Evolutionary conservation across 768 basidiomycete species (phyloP).

Genomic region (Russula dissimulans): DNA sequence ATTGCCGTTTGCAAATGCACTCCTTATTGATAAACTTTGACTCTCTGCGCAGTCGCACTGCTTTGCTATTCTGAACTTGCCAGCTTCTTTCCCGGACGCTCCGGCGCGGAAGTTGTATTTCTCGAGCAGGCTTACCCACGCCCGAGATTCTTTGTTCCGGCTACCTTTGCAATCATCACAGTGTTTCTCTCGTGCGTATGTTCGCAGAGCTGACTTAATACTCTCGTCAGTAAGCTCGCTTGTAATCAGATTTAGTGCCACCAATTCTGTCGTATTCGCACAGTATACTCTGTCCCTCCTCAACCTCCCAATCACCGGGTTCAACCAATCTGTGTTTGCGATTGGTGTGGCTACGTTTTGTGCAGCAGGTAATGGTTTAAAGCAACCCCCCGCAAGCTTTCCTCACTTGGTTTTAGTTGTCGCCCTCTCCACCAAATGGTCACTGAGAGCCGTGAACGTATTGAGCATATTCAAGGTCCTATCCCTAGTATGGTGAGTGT

Average conservation of each 20-base stretch:
- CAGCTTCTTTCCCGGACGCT: conserved; percentile 40
- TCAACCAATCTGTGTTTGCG: conserved; percentile 21
- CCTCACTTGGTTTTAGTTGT: conserved; percentile 18
- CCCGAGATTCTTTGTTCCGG: conserved; percentile 36
- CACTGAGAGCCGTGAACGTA: conserved; percentile 22
- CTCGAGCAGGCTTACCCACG: conserved; percentile 36
- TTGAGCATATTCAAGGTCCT: conserved; percentile 23
- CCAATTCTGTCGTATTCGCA: conserved; percentile 24
- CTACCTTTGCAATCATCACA: conserved; percentile 32
- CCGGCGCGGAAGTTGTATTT: conserved; percentile 42
- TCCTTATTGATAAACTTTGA: neutral
- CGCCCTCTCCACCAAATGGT: conserved; percentile 26
- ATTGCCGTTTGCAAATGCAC: neutral
- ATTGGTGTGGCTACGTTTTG: conserved; percentile 21
- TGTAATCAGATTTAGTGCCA: conserved; percentile 17
- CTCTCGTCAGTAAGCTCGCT: neutral
- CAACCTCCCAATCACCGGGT: conserved; percentile 18
- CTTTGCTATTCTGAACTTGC: conserved; percentile 34
- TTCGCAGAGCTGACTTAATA: neutral
- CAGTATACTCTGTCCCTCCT: conserved; percentile 22
- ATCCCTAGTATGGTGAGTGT: conserved; percentile 19
- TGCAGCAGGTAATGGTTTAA: conserved; percentile 15
- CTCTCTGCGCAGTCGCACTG: conserved; percentile 2
- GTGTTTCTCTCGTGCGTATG: conserved; percentile 23
- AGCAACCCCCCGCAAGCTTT: neutral